phyloP scores from a whole-genome alignment of 2,329 filamentous ascomycete species.

The Neofusicoccum sp. region DNA sequence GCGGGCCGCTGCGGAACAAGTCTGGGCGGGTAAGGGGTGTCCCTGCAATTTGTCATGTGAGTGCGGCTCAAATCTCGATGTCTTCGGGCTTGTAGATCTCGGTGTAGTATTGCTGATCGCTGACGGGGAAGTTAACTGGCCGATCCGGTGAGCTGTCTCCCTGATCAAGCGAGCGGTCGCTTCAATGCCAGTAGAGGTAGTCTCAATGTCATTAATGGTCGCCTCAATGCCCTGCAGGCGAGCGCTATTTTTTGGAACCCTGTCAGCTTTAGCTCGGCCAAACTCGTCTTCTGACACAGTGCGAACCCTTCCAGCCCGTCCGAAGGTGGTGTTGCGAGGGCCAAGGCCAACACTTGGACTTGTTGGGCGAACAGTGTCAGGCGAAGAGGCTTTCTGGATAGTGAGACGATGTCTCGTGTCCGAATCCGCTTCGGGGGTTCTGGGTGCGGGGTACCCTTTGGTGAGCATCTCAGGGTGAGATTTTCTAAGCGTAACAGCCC shows the following conservation, averaged over 20 bases:
- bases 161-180: background rate
- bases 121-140: background rate
- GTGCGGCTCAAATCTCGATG: background rate
- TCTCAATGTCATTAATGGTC: background rate
- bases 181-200: slow-evolving; percentile 5
- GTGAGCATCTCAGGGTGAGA: slow-evolving; percentile 2
- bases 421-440: background rate
- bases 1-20: background rate
- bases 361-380: background rate
- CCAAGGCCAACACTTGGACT: slow-evolving; percentile 15
- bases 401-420: background rate
- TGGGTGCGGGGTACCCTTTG: background rate
- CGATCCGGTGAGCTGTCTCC: slow-evolving; percentile 1
- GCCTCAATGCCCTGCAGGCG: background rate
- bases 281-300: slow-evolving; percentile 1
- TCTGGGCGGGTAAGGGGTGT: slow-evolving; percentile 21
- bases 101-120: background rate
- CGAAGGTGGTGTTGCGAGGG: background rate
- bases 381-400: background rate
- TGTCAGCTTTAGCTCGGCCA: slow-evolving; percentile 4
- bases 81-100: background rate
- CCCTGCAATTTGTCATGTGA: background rate
- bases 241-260: background rate
- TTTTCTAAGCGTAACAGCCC: background rate
- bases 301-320: background rate